Evolutionary conservation across 1,284 basidiomycete species (phyloP), one percentile per base, ranked within the genome.

Genomic region (Peniophora sp.): DNA sequence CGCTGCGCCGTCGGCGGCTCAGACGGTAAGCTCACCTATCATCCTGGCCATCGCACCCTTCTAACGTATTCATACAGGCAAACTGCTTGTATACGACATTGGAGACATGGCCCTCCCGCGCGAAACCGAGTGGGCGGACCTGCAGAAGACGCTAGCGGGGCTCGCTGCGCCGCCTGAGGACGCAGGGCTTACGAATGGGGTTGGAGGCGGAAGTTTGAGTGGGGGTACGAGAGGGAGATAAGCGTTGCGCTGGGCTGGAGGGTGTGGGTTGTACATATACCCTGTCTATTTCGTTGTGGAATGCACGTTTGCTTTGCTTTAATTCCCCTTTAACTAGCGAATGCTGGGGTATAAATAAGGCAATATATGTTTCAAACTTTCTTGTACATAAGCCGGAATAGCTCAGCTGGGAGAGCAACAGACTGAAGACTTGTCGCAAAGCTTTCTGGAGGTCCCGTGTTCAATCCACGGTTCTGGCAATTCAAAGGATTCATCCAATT

Each of bases 31-130:
- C 27, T 32, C 27, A 32, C 12, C 27, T 32, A 32, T 12, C 6
- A 32, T 32, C 27, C n/a, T n/a, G 27, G 27, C 27, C 12, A 32
- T 32, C 27, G 12, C 27, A n/a, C 27, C 27, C 12, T 32, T 6
- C 27, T 32, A 5, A 32, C 12, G 27, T 12, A 32, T 12, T 6
- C 27, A 12, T 32, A 32, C 27, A 32, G 27, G 27, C 27, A 85
- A 81, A 55, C 68, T 99, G 51, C 96, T 97, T 67, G 79, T 99
- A 38, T 97, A 97, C 66, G 94, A 96, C 61, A 83, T 96, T 55
- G 90, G 91, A n/a, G 92, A 96, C 61, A 84, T 89, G 75, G 83
- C 81, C 1, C 75, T 89, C 17, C 88, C 91, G 2, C 72, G 88
- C 53, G 92, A 95, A 68, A 78, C 79, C 3, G 92, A 96, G 66